Conservation (phyloP, 140 eudicot genomes). For the Anethum foeniculum region DNA sequence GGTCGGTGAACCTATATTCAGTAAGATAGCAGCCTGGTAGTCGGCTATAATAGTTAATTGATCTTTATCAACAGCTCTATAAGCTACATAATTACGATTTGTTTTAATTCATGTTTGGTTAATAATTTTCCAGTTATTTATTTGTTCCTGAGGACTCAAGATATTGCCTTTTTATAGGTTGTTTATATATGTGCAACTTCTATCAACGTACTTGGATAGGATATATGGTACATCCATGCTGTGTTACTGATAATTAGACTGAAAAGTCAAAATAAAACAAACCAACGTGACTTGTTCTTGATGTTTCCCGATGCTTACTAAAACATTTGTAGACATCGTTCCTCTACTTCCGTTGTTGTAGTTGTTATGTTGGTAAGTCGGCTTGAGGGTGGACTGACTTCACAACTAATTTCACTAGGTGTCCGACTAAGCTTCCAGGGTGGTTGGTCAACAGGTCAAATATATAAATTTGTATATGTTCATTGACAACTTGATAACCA, state of each 20-base stretch:
- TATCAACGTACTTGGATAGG: neutral
- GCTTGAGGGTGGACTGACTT: neutral
- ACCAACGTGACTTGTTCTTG: neutral
- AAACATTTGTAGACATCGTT: neutral
- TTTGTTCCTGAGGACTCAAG: neutral
- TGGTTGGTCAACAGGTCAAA: neutral
- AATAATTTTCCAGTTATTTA: neutral
- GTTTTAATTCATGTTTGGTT: neutral
- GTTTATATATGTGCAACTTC: neutral
- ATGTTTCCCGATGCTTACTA: neutral
- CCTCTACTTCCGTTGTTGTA: neutral
- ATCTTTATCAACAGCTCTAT: conserved; percentile 6
- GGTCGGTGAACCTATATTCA: conserved; percentile 32
- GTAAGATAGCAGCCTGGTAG: conserved; percentile 38
- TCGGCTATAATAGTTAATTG: conserved; percentile 21
- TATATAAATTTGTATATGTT: neutral
- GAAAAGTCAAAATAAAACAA: neutral
- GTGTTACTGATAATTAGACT: neutral
- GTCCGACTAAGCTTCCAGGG: neutral
- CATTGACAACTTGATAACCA: neutral
- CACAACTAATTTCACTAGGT: neutral
- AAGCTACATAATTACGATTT: conserved; percentile 9
- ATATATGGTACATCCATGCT: neutral
- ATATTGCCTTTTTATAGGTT: neutral
- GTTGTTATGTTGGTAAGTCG: neutral